phyloP scores from a whole-genome alignment of 2,329 filamentous ascomycete genomes.

The Fusarium sp. region DNA sequence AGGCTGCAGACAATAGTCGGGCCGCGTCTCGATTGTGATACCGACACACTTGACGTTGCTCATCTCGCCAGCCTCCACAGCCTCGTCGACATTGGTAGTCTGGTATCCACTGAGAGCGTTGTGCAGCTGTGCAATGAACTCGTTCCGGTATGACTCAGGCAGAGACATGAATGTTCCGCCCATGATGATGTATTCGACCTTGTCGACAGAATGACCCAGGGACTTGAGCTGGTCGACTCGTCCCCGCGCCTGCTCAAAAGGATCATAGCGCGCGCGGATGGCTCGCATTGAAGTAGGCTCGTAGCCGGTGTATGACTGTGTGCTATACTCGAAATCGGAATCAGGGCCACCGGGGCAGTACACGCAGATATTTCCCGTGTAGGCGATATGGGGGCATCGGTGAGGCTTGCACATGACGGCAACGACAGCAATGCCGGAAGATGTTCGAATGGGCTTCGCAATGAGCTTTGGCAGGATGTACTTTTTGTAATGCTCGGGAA shows the following conservation, averaged over 20 bases:
- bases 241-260: conserved; percentile 95
- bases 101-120: conserved; percentile 97
- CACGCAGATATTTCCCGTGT: conserved; percentile 98
- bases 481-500: conserved; percentile 99
- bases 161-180: conserved; percentile 99
- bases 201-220: conserved; percentile 95
- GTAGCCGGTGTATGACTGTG: conserved; percentile 98
- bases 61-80: conserved; percentile 93
- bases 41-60: conserved; percentile 98
- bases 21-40: conserved; percentile 97
- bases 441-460: conserved; percentile 95
- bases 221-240: conserved; percentile 97
- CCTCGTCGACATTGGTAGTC: conserved; percentile 92
- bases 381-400: conserved; percentile 95
- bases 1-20: conserved; percentile 96
- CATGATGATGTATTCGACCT: conserved; percentile 99
- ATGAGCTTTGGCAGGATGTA: conserved; percentile 97
- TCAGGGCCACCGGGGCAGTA: conserved; percentile 98
- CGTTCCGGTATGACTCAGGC: conserved; percentile 85
- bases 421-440: conserved; percentile 96
- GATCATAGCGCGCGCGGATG: conserved; percentile 95
- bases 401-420: conserved; percentile 99
- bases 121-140: conserved; percentile 94
- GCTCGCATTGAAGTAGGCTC: conserved; percentile 99
- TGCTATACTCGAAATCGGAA: conserved; percentile 99